Conservation (phyloP, 2,329 filamentous ascomycete species). For the Colletotrichum sp. region DNA sequence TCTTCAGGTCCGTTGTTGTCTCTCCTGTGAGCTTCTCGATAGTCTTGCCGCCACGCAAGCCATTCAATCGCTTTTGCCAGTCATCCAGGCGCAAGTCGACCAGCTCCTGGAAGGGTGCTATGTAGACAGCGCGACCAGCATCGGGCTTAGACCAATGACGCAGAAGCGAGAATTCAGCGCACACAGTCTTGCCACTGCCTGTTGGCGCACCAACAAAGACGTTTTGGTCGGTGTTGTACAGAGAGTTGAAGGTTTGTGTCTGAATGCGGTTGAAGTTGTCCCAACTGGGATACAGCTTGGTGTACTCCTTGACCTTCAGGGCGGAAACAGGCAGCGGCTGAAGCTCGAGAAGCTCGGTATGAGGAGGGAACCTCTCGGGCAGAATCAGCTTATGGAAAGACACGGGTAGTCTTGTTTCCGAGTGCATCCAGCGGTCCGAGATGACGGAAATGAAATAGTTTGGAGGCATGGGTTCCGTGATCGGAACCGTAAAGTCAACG, state of each 20-base stretch:
- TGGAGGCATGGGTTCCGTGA: constrained; percentile 96
- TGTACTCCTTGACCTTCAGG: constrained; percentile 84
- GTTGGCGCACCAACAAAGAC: constrained; percentile 93
- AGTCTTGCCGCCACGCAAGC: constrained; percentile 81
- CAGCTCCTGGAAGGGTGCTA: constrained; percentile 93
- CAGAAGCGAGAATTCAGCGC: constrained; percentile 91
- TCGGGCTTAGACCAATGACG: constrained; percentile 81
- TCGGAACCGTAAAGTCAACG: constrained; percentile 94
- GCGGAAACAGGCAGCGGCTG: constrained; percentile 90
- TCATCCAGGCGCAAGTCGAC: constrained; percentile 82
- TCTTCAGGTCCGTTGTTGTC: constrained; percentile 86
- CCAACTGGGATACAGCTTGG: constrained; percentile 82
- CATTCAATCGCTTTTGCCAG: constrained; percentile 80
- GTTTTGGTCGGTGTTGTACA: constrained; percentile 91
- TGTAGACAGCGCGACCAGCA: constrained; percentile 82
- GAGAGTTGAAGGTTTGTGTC: constrained; percentile 93
- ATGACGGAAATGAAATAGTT: constrained; percentile 98
- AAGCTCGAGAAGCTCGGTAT: constrained; percentile 89
- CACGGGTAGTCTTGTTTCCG: constrained; percentile 90
- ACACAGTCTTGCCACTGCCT: constrained; percentile 95
- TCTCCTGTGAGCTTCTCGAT: constrained; percentile 95
- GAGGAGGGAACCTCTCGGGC: constrained; percentile 93
- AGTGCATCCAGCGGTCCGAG: constrained; percentile 98
- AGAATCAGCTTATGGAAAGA: constrained; percentile 95
- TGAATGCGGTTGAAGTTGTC: constrained; percentile 96